Conservation (phyloP, 345 rosid genomes). For the Salix suchowensis region DNA sequence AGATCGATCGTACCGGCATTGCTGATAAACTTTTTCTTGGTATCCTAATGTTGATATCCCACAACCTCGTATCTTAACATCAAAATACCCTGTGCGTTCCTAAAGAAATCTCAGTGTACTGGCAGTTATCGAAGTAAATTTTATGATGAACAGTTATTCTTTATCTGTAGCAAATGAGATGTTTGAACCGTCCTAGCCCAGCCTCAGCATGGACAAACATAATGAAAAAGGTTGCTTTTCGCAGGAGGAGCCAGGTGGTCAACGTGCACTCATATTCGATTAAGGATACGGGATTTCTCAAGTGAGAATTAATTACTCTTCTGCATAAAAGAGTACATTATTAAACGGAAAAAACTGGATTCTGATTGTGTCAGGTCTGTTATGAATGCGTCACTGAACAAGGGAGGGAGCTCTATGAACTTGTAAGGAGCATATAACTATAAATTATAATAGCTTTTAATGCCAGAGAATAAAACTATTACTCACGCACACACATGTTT, state of each 20-base stretch:
- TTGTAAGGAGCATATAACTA: conserved; percentile 41
- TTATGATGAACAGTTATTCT: too few relatives aligned
- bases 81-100: too few relatives aligned
- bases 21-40: too few relatives aligned
- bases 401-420: conserved; percentile 83
- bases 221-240: conserved; percentile 1
- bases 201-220: neutral
- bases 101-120: too few relatives aligned
- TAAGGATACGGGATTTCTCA: conserved; percentile 93
- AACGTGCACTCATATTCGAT: conserved; percentile 90
- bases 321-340: neutral
- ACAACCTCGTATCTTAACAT: too few relatives aligned
- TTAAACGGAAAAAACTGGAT: neutral
- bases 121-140: too few relatives aligned
- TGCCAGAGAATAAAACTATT: neutral
- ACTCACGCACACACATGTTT: too few relatives aligned
- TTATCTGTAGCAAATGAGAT: neutral
- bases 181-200: neutral
- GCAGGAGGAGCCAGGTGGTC: conserved; percentile 98
- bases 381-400: conserved; percentile 82
- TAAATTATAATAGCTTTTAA: neutral
- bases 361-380: conserved; percentile 54
- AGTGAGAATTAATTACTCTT: conserved; percentile 31
- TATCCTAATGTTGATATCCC: too few relatives aligned
- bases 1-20: too few relatives aligned